A percentile compares a stretch with the other conserved stretches of the same genome.
phyloP scores from a whole-genome alignment of 1,284 basidiomycete genomes.

The Coniferiporia weirii region DNA sequence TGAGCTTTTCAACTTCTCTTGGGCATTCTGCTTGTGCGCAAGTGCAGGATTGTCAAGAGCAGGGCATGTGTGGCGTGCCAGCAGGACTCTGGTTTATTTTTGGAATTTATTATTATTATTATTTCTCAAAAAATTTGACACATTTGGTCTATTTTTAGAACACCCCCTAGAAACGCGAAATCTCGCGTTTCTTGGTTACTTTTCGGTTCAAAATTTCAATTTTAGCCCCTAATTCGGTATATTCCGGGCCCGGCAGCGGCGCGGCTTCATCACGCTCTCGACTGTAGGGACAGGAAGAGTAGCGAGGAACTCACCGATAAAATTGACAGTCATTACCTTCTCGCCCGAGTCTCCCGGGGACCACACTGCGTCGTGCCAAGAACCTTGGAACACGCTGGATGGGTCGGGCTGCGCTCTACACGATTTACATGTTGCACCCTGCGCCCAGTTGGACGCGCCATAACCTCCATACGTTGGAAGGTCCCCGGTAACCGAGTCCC shows the following conservation, averaged over 20 bases:
- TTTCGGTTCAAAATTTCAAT: not conserved
- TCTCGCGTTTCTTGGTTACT: not conserved
- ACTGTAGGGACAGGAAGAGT: too few relatives aligned
- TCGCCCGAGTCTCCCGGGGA: not conserved
- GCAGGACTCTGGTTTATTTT: not conserved
- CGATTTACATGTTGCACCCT: slow-evolving; percentile 18
- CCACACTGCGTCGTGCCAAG: slow-evolving; percentile 21
- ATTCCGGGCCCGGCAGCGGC: too few relatives aligned
- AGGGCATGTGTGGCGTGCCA: not conserved
- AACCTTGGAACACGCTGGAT: slow-evolving; percentile 13
- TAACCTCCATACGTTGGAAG: not conserved
- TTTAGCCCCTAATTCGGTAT: too few relatives aligned
- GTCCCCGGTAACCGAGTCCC: too few relatives aligned
- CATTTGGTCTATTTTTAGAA: not conserved
- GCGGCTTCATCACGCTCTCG: too few relatives aligned
- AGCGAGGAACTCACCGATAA: slow-evolving; percentile 12
- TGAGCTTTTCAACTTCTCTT: not conserved
- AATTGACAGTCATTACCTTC: slow-evolving; percentile 1
- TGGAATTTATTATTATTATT: not conserved
- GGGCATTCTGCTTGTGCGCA: not conserved
- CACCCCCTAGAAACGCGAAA: not conserved
- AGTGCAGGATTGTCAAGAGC: not conserved
- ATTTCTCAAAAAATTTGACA: not conserved
- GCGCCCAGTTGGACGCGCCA: slow-evolving; percentile 13
- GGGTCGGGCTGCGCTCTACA: slow-evolving; percentile 18